Evolutionary conservation across 306 rosid species (phyloP).

Genomic region (Medicago arabica): DNA sequence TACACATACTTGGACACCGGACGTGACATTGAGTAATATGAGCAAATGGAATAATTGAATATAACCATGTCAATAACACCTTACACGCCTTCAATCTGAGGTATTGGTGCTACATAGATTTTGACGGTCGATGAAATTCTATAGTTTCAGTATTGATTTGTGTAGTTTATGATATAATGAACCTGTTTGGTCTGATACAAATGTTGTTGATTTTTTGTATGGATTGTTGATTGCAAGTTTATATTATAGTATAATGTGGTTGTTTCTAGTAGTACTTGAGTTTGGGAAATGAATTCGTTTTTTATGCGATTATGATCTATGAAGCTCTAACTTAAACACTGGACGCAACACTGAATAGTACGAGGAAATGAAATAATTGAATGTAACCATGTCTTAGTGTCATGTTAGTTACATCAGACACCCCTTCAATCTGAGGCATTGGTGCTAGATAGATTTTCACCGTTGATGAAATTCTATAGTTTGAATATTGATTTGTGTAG

Average conservation of each 20-base stretch:
- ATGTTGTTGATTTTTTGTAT: neutral
- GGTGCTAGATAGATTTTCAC: neutral
- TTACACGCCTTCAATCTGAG: too few relatives aligned
- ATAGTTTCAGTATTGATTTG: neutral
- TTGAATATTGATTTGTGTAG: neutral
- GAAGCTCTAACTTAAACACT: too few relatives aligned
- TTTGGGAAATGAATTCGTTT: neutral
- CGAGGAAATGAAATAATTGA: too few relatives aligned
- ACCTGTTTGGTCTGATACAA: neutral
- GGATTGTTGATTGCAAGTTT: neutral
- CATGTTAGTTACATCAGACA: too few relatives aligned
- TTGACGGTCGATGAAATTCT: neutral
- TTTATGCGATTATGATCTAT: too few relatives aligned
- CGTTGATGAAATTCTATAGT: neutral
- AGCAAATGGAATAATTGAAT: too few relatives aligned
- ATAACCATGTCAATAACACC: too few relatives aligned
- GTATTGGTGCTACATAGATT: neutral
- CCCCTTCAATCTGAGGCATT: neutral
- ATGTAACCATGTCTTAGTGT: too few relatives aligned
- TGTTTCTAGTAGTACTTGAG: conserved; percentile 47
- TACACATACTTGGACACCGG: too few relatives aligned
- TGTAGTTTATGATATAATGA: neutral
- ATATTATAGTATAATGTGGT: neutral
- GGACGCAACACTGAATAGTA: neutral
- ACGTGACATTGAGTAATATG: neutral